A percentile compares a stretch with the other conserved stretches of the same genome.
Evolutionary conservation across 768 basidiomycete species (phyloP).

Genomic region (Lactarius pseudohatsudake): DNA sequence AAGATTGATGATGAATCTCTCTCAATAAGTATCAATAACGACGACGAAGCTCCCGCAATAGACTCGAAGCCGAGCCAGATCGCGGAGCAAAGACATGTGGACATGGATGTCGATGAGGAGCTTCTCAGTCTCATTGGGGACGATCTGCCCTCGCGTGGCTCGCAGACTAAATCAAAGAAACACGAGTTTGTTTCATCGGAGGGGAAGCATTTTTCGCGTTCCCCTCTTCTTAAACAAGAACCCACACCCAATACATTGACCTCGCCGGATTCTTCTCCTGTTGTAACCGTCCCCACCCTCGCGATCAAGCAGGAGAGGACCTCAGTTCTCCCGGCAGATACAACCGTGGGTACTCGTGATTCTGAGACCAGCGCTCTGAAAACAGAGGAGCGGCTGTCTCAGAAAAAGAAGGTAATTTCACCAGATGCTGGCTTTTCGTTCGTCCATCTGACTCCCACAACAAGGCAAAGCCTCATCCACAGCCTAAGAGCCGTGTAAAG

Average conservation of each 20-base stretch:
- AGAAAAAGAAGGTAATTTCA: slow-evolving; percentile 32
- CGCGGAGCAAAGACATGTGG: slow-evolving; percentile 36
- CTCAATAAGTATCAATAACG: slow-evolving; percentile 10
- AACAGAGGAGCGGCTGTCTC: slow-evolving; percentile 26
- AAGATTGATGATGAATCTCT: background rate
- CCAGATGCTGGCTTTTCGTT: background rate
- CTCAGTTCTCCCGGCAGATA: slow-evolving; percentile 53
- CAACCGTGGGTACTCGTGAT: slow-evolving; percentile 9
- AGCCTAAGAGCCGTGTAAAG: slow-evolving; percentile 39
- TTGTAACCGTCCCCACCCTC: slow-evolving; percentile 19
- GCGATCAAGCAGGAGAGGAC: slow-evolving; percentile 42
- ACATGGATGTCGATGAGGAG: slow-evolving; percentile 64
- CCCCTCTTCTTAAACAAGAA: slow-evolving; percentile 12
- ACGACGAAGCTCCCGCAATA: slow-evolving; percentile 3
- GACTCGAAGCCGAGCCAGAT: slow-evolving; percentile 6
- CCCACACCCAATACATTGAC: slow-evolving; percentile 16
- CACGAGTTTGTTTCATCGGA: slow-evolving; percentile 8
- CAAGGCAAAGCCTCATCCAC: slow-evolving; percentile 30
- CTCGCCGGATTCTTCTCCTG: slow-evolving; percentile 22
- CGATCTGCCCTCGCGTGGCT: slow-evolving; percentile 15
- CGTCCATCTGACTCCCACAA: slow-evolving; percentile 9
- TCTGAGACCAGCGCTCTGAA: slow-evolving; percentile 19
- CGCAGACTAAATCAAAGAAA: slow-evolving; percentile 26
- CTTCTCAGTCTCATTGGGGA: slow-evolving; percentile 67
- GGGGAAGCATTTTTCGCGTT: slow-evolving; percentile 6